Evolutionary conservation across 495 filamentous ascomycete species (phyloP).

Genomic region (Tricharina praecox): DNA sequence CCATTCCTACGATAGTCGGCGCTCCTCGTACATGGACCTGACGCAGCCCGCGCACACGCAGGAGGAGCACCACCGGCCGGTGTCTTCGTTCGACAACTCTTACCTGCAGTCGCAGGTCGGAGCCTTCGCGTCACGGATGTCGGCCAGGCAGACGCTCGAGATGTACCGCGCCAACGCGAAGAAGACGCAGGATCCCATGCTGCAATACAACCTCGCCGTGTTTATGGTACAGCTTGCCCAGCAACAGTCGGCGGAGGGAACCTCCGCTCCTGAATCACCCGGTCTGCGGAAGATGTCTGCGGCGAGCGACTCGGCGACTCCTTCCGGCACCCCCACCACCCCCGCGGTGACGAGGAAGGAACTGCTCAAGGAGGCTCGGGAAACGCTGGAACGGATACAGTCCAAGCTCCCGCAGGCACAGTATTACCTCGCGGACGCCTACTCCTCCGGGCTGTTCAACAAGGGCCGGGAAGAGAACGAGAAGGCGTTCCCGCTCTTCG

Average conservation of each 20-base stretch:
- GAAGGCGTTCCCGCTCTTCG: constrained; percentile 75
- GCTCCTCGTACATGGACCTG: constrained; percentile 69
- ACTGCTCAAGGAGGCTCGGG: constrained; percentile 69
- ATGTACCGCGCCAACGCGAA: constrained; percentile 96
- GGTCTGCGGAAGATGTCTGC: constrained; percentile 28
- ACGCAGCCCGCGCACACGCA: constrained; percentile 80
- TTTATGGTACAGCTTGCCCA: constrained; percentile 79
- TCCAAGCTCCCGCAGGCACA: constrained; percentile 87
- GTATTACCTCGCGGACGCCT: constrained; percentile 92
- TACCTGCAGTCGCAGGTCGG: constrained; percentile 63
- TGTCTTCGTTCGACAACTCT: constrained; percentile 59
- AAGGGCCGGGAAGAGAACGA: constrained; percentile 85
- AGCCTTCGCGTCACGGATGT: constrained; percentile 72
- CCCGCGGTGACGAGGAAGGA: constrained; percentile 48
- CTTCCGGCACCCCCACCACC: constrained; percentile 27
- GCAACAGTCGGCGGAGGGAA: constrained; percentile 37
- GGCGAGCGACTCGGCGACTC: constrained; percentile 25
- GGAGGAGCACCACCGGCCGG: constrained; percentile 56
- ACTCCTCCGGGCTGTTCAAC: constrained; percentile 81
- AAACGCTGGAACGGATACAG: constrained; percentile 69
- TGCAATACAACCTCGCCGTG: constrained; percentile 89
- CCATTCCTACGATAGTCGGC: constrained; percentile 58
- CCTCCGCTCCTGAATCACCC: constrained; percentile 28
- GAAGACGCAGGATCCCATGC: constrained; percentile 74
- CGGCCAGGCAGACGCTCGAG: constrained; percentile 78